phyloP scores from a whole-genome alignment of 441 rosid species.

The Corymbia calophylla region DNA sequence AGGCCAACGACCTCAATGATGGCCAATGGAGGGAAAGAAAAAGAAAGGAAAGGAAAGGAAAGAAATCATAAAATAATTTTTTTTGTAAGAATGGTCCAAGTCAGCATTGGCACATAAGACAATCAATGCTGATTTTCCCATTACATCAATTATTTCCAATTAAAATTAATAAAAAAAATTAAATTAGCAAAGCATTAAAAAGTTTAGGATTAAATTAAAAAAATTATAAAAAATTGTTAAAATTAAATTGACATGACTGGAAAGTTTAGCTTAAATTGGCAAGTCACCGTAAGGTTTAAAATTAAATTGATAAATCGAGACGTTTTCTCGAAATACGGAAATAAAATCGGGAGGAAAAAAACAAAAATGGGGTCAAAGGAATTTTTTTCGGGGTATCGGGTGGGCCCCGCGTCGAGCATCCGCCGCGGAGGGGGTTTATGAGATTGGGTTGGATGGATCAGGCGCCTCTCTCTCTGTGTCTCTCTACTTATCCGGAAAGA shows the following conservation, averaged over 20 bases:
- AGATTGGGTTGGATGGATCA: neutral
- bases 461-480: neutral
- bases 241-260: accelerated
- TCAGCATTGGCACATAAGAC: accelerated
- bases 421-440: neutral
- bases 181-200: accelerated
- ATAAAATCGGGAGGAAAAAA: neutral
- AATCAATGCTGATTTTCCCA: accelerated
- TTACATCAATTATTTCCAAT: too few species aligned
- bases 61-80: neutral
- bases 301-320: too few species aligned
- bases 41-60: accelerated
- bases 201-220: too few species aligned
- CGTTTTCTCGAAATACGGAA: accelerated
- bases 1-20: too few species aligned
- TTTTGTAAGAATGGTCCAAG: accelerated
- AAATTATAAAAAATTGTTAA: too few species aligned
- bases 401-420: neutral
- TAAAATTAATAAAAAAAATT: too few species aligned
- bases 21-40: accelerated
- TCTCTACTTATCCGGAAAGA: neutral
- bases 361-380: neutral
- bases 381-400: neutral
- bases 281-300: accelerated
- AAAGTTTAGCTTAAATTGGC: too few species aligned